These are phyloP conservation scores for Alternaria sp. DNA, from an alignment of 2,329 filamentous ascomycete species.

Conservation along the genomic window DNA sequence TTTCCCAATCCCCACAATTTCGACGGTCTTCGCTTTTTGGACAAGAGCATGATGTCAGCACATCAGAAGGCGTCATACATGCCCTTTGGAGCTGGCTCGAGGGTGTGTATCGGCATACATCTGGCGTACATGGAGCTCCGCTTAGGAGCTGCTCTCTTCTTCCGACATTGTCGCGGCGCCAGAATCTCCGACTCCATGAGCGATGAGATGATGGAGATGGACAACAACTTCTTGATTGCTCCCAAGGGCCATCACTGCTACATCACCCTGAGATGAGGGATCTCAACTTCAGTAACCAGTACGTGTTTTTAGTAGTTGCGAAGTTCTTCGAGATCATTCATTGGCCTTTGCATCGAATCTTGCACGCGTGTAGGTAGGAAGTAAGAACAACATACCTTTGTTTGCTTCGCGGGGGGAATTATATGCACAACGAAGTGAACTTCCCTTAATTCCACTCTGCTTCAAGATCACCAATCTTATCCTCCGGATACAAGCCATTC, in stretches of 20 bases:
- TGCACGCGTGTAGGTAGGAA: background rate
- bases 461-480: background rate
- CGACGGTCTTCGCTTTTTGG: conserved; percentile 40
- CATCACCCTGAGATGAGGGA: conserved; percentile 23
- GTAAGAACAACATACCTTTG: background rate
- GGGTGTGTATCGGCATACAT: conserved; percentile 72
- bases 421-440: background rate
- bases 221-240: conserved; percentile 50
- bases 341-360: background rate
- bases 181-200: conserved; percentile 28
- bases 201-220: conserved; percentile 50
- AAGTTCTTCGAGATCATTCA: background rate
- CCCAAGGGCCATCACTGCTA: conserved; percentile 52
- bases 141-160: conserved; percentile 58
- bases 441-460: background rate
- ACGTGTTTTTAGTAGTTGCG: background rate
- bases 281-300: background rate
- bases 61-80: conserved; percentile 62
- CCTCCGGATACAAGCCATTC: background rate
- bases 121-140: conserved; percentile 66
- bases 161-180: conserved; percentile 51
- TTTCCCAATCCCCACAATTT: conserved; percentile 37
- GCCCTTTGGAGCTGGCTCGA: conserved; percentile 71
- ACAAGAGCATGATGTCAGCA: conserved; percentile 17
- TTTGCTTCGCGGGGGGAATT: background rate